Percentiles rank a stretch among this genome's conserved stretches.
phyloP scores from a whole-genome alignment of 2,329 filamentous ascomycete genomes.

The Ophiocordyceps camponoti-saundersi region DNA sequence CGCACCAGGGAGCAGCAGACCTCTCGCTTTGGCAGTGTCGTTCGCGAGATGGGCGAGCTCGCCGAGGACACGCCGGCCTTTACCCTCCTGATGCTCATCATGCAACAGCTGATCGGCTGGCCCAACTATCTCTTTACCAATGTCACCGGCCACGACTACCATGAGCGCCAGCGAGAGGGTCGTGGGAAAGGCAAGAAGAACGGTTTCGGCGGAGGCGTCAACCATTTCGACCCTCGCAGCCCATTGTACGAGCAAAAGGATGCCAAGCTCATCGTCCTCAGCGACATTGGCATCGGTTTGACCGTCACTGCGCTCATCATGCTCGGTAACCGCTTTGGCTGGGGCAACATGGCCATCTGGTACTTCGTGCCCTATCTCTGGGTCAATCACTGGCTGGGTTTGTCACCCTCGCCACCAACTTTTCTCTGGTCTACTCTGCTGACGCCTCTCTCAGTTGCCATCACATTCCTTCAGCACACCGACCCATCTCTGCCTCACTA shows the following conservation, averaged over 20 bases:
- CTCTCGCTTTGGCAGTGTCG: conserved; percentile 51
- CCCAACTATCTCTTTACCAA: conserved; percentile 81
- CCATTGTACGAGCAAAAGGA: conserved; percentile 88
- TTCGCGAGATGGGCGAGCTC: conserved; percentile 74
- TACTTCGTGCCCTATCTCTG: conserved; percentile 90
- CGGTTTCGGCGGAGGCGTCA: conserved; percentile 64
- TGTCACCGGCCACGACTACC: conserved; percentile 90
- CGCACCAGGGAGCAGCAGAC: conserved; percentile 75
- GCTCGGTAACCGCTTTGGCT: conserved; percentile 65
- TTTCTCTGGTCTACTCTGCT: conserved; percentile 7
- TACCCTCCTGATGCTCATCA: conserved; percentile 56
- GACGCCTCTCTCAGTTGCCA: conserved; percentile 57
- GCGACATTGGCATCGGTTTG: conserved; percentile 64
- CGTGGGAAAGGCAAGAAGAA: conserved; percentile 88
- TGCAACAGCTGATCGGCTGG: conserved; percentile 87
- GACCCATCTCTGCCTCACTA: conserved; percentile 92
- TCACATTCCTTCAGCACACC: conserved; percentile 95
- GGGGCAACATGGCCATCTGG: conserved; percentile 79
- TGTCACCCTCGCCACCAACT: conserved; percentile 20
- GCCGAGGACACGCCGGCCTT: conserved; percentile 86
- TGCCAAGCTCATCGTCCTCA: conserved; percentile 69
- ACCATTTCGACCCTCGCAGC: conserved; percentile 83
- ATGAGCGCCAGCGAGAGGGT: conserved; percentile 79
- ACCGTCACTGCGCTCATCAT: conserved; percentile 43
- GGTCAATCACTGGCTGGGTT: conserved; percentile 98